Conservation (phyloP, 2,329 filamentous ascomycete genomes). For the Talaromyces sp. region DNA sequence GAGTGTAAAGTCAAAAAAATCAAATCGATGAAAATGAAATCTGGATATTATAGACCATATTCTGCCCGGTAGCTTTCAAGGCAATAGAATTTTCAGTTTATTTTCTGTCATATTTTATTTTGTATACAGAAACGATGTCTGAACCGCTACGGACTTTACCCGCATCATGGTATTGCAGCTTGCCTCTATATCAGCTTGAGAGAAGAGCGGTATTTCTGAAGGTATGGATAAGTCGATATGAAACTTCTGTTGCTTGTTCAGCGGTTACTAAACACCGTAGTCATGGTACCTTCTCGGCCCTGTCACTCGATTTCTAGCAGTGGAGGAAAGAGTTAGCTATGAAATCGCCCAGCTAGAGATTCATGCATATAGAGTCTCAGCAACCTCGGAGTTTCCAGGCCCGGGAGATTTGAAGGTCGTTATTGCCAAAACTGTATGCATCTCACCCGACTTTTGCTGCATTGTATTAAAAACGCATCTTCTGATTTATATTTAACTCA, state of each 20-base stretch:
- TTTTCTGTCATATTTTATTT: neutral
- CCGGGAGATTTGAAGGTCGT: conserved; percentile 38
- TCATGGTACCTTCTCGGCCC: conserved; percentile 52
- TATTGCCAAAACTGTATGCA: conserved; percentile 27
- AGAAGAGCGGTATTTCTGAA: conserved; percentile 48
- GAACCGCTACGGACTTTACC: conserved; percentile 41
- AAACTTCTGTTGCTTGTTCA: neutral
- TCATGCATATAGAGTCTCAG: conserved; percentile 32
- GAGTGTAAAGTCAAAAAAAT: neutral
- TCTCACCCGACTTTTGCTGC: neutral
- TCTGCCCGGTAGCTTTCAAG: neutral
- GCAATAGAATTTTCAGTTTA: no score
- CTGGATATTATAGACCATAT: neutral
- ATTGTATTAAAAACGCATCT: neutral
- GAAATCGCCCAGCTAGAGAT: conserved; percentile 48
- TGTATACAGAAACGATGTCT: conserved; percentile 20
- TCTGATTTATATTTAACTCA: conserved; percentile 8
- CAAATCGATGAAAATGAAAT: neutral
- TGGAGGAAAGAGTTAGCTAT: conserved; percentile 42
- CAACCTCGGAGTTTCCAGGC: conserved; percentile 22
- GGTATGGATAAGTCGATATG: conserved; percentile 20
- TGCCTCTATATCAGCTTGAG: conserved; percentile 48
- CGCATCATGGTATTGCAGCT: conserved; percentile 51
- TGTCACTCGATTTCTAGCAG: conserved; percentile 44
- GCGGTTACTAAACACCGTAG: conserved; percentile 20